Base-by-base conservation (phyloP, 495 filamentous ascomycete genomes). In the Neurospora pannonica region DNA sequence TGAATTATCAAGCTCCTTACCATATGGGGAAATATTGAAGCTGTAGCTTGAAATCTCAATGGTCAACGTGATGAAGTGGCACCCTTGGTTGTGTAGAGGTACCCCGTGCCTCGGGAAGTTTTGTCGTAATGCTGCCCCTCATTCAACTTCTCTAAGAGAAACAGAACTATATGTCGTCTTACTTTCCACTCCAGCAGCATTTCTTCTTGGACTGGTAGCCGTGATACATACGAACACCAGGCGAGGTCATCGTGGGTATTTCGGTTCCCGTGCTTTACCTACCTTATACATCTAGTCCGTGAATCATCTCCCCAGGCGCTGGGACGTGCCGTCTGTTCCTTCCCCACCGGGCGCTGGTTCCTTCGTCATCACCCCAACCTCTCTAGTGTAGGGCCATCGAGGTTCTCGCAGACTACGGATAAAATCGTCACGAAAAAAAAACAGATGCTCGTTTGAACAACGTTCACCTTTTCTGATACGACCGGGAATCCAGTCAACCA, bases 231-330 rank as follows among this genome's bases (percentile, higher is more conserved):
- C 54, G 24, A 28, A 62, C 24, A 0, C 24, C 24, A 62, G 54
- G 54, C 24, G 24, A 31, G 6, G 11, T 31, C 54, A 62, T 67
- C 54, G 54, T 67, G 54, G 54, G 6, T 17, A 15, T 67, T 67
- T 19, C 54, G 13, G 24, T 67, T 15, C 11, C 21, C 10, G 21
- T 60, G 38, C 11, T 31, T 71, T 17, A 31, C 10, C n/a, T n/a
- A n/a, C n/a, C n/a, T n/a, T 43, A 7, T 36, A 71, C 34, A n/a
- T 24, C n/a, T 34, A 28, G 78, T 71, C 71, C 77, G 70, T 71
- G 75, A 54, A 79, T 79, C 19, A 81, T 82, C 71, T 82, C 77
- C 17, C 77, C 78, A 24, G 80, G 79, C 70, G 78, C 76, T 19
- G 74, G 70, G 13, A 67, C 54, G 24, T 67, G 13, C 28, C 54